Percentiles rank a stretch among this genome's conserved stretches.
Evolutionary conservation across 2,329 filamentous ascomycete species (phyloP).

Genomic region (Thermothelomyces thermophilus): DNA sequence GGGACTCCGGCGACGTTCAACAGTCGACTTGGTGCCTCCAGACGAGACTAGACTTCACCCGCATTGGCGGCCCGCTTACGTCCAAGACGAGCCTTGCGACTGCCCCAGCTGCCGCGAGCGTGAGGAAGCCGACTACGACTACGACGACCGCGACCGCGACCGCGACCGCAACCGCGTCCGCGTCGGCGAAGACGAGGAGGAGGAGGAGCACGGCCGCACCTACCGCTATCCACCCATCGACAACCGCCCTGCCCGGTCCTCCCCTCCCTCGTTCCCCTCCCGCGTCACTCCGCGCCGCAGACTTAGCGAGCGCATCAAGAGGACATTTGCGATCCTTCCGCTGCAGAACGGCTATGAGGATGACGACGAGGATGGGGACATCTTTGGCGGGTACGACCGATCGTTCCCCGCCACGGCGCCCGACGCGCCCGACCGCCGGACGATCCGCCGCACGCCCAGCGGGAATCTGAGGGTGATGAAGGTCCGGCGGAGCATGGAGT

Average conservation of each 20-base stretch:
- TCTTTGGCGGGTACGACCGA: conserved; percentile 15
- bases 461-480: conserved; percentile 55
- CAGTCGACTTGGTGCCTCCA: conserved; percentile 39
- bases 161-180: conserved; percentile 20
- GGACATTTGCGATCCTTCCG: conserved; percentile 56
- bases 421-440: conserved; percentile 42
- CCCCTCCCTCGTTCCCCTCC: neutral
- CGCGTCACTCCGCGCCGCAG: conserved; percentile 35
- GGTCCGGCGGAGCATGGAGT: conserved; percentile 44
- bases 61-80: conserved; percentile 53
- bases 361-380: conserved; percentile 19
- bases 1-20: conserved; percentile 33
- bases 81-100: conserved; percentile 28
- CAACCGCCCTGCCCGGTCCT: conserved; percentile 35
- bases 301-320: conserved; percentile 48
- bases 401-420: conserved; percentile 20
- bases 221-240: conserved; percentile 44
- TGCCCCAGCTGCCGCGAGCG: conserved; percentile 28
- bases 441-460: conserved; percentile 52
- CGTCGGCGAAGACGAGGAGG: conserved; percentile 14
- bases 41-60: conserved; percentile 54
- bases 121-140: conserved; percentile 25
- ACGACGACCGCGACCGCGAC: conserved; percentile 30
- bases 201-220: conserved; percentile 34
- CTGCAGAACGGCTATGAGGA: conserved; percentile 40